A percentile compares a stretch with the other conserved stretches of the same genome.
These are phyloP conservation scores for Fragilaria radians DNA, from an alignment of 108 stramenopile species.

Conservation along the genomic window DNA sequence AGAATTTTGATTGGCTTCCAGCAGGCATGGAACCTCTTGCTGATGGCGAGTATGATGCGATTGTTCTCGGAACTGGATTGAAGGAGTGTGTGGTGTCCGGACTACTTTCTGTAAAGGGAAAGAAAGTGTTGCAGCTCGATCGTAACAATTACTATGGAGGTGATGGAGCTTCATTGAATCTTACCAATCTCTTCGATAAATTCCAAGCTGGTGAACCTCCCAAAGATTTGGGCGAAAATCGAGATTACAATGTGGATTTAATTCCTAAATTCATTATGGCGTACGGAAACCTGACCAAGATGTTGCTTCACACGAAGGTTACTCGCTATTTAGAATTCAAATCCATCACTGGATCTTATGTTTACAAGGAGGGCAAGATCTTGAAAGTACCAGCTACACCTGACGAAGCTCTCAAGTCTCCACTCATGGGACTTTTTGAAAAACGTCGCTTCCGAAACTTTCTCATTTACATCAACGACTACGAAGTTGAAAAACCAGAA, in stretches of 20 bases:
- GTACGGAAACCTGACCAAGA: conserved; percentile 97
- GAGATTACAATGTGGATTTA: conserved; percentile 98
- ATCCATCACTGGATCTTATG: conserved; percentile 93
- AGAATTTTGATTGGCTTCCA: conserved; percentile 86
- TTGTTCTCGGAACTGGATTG: conserved; percentile 97
- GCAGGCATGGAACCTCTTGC: conserved; percentile 93
- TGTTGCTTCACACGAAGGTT: conserved; percentile 97
- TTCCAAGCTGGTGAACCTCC: conserved; percentile 85
- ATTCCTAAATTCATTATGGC: conserved; percentile 99
- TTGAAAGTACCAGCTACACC: conserved; percentile 92
- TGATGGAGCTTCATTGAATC: conserved; percentile 95
- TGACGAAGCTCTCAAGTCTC: conserved; percentile 81
- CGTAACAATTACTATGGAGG: conserved; percentile 98
- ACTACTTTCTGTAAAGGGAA: conserved; percentile 86
- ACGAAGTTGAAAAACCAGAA: conserved; percentile 67
- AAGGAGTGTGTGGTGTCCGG: conserved; percentile 99
- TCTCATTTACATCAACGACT: conserved; percentile 85
- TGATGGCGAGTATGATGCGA: conserved; percentile 99
- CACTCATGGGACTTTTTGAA: conserved; percentile 97
- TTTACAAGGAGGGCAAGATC: conserved; percentile 91
- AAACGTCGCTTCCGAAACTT: conserved; percentile 98
- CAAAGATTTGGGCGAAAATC: conserved; percentile 75
- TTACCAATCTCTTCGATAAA: conserved; percentile 95
- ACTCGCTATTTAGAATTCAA: conserved; percentile 98
- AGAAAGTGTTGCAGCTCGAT: conserved; percentile 96